These are phyloP conservation scores for Trichoderma sp. DNA, from an alignment of 2,329 filamentous ascomycete species.

Conservation along the genomic window DNA sequence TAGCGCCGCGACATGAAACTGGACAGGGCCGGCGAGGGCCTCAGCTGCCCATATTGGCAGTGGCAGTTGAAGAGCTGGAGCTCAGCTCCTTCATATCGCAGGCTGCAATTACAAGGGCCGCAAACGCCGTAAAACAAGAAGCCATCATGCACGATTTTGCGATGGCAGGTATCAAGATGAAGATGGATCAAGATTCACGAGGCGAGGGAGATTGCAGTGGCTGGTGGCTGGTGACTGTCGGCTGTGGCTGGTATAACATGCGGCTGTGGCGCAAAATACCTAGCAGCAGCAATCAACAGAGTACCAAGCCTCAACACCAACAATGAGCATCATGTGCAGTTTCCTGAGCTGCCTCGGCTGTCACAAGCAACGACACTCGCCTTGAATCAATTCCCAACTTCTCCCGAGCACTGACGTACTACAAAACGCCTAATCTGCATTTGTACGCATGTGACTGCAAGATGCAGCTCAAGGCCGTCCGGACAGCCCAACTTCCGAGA, in stretches of 20 bases:
- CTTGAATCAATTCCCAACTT: background rate
- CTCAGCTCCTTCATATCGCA: background rate
- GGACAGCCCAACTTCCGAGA: background rate
- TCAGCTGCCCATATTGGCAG: background rate
- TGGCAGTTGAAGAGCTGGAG: background rate
- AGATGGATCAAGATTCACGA: background rate
- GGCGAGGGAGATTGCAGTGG: background rate
- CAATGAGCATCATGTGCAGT: background rate
- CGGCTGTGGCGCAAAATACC: background rate
- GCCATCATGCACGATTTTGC: background rate
- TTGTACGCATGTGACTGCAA: background rate
- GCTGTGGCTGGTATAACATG: background rate
- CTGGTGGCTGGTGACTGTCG: constrained; percentile 8
- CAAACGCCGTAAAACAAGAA: constrained; percentile 1
- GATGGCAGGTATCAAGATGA: background rate
- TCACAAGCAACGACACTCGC: background rate
- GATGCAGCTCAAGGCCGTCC: background rate
- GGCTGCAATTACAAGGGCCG: background rate
- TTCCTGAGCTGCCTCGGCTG: background rate
- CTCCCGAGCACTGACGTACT: background rate
- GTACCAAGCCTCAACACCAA: background rate
- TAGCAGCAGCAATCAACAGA: background rate
- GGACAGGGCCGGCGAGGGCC: background rate
- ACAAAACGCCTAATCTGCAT: background rate
- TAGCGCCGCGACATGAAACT: constrained; percentile 20